Conservation (phyloP, 2,329 filamentous ascomycete species). For the Sporothrix phasma region DNA sequence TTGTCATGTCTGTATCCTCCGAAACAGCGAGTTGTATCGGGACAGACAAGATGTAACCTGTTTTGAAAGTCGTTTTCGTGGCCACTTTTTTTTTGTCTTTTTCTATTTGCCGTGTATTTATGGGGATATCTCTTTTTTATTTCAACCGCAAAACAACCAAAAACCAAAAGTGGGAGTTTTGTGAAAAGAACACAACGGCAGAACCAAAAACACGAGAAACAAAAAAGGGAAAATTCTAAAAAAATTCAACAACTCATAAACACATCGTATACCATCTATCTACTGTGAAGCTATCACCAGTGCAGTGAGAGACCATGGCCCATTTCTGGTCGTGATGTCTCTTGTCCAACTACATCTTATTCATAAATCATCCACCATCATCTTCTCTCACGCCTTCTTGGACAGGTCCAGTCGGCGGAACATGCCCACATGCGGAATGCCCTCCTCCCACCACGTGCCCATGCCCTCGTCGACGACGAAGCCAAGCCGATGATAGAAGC, state of each 20-base stretch:
- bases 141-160: not conserved
- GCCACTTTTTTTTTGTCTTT: slow-evolving; percentile 8
- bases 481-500: slow-evolving; percentile 60
- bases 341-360: not conserved
- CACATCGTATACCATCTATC: not conserved
- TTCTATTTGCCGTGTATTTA: slow-evolving; percentile 22
- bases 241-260: not conserved
- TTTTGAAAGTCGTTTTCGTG: not conserved
- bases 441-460: slow-evolving; percentile 74
- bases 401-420: slow-evolving; percentile 40
- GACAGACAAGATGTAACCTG: not conserved
- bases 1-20: not conserved
- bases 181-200: slow-evolving; percentile 11
- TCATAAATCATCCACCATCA: not conserved
- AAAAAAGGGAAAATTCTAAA: slow-evolving; percentile 10
- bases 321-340: no score
- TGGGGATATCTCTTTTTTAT: slow-evolving; percentile 28
- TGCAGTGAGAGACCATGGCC: no score
- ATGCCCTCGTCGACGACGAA: slow-evolving; percentile 64
- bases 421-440: slow-evolving; percentile 80
- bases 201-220: slow-evolving; percentile 3
- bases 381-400: not conserved
- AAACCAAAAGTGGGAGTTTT: slow-evolving; percentile 14
- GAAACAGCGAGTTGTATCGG: not conserved
- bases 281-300: not conserved